Evolutionary conservation across 345 rosid species (phyloP).

Genomic region (Diplotaxis tenuifolia): DNA sequence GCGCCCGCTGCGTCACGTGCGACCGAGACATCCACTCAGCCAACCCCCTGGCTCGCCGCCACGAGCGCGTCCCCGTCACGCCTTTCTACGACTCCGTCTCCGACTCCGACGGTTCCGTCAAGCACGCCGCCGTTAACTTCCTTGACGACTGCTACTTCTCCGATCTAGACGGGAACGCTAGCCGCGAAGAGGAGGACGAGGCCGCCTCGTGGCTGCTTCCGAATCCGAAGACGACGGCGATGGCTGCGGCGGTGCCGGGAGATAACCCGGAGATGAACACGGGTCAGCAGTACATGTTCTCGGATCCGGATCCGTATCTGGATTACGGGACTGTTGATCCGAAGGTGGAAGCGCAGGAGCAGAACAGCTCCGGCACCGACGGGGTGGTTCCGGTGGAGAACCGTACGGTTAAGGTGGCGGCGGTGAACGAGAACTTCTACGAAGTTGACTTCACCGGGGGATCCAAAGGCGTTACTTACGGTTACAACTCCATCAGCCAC

Average conservation of each 20-base stretch:
- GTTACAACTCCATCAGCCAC: slow-evolving; percentile 56
- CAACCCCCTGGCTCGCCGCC: slow-evolving; percentile 86
- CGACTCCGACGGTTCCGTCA: slow-evolving; percentile 37
- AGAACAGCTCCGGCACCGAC: slow-evolving; percentile 76
- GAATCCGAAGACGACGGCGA: slow-evolving; percentile 49
- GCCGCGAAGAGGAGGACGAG: slow-evolving; percentile 71
- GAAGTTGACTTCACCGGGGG: slow-evolving; percentile 56
- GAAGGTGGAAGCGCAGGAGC: slow-evolving; percentile 65
- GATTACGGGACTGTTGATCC: slow-evolving; percentile 61
- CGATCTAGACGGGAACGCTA: slow-evolving; percentile 45
- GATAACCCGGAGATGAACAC: slow-evolving; percentile 60
- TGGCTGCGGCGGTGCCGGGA: slow-evolving; percentile 19
- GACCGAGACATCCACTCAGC: slow-evolving; percentile 98
- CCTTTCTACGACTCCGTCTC: slow-evolving; percentile 68
- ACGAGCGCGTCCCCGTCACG: slow-evolving; percentile 77
- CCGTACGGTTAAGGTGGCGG: slow-evolving; percentile 36
- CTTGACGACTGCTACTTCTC: slow-evolving; percentile 58
- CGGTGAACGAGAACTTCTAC: slow-evolving; percentile 51
- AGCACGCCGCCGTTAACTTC: slow-evolving; percentile 49
- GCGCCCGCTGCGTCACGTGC: slow-evolving; percentile 95
- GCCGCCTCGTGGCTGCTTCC: slow-evolving; percentile 95
- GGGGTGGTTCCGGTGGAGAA: slow-evolving; percentile 83
- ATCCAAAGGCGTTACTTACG: slow-evolving; percentile 47
- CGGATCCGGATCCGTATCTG: slow-evolving; percentile 76
- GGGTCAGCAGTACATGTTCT: slow-evolving; percentile 58